Conservation (phyloP, 495 filamentous ascomycete genomes). For the Cryomyces minteri region DNA sequence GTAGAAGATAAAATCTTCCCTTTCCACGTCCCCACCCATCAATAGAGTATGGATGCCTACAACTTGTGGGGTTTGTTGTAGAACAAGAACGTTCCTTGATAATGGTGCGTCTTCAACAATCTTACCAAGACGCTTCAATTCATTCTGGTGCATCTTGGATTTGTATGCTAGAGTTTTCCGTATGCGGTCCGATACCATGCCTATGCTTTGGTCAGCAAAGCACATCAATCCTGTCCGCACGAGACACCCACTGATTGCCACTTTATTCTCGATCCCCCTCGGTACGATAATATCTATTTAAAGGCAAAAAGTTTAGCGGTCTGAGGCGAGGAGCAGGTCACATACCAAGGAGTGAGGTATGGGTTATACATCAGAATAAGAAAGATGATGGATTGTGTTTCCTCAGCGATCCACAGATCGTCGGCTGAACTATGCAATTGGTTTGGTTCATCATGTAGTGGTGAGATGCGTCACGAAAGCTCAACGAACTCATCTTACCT, state of each 20-base stretch:
- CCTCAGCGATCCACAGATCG: conserved; percentile 4
- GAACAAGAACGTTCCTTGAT: conserved; percentile 48
- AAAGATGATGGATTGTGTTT: conserved; percentile 5
- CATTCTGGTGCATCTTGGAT: conserved; percentile 60
- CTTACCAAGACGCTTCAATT: conserved; percentile 51
- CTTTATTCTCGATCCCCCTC: conserved; percentile 78
- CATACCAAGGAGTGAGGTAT: no score
- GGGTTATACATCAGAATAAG: conserved; percentile 7
- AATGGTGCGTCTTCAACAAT: conserved; percentile 51
- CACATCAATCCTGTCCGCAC: conserved; percentile 10
- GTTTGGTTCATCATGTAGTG: conserved; percentile 5
- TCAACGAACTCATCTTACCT: conserved; percentile 5
- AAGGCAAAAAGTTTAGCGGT: no score
- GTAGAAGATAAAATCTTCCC: conserved; percentile 93
- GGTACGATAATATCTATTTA: conserved; percentile 77
- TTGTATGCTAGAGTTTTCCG: conserved; percentile 69
- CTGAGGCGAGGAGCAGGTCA: neutral
- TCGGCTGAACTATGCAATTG: conserved; percentile 15
- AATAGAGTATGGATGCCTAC: conserved; percentile 80
- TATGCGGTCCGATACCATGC: conserved; percentile 84
- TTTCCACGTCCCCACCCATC: conserved; percentile 55
- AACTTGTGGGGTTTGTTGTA: conserved; percentile 60
- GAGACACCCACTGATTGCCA: conserved; percentile 51
- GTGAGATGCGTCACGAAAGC: neutral
- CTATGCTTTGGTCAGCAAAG: conserved; percentile 16